phyloP scores from a whole-genome alignment of 257 asterid species.

The Avicennia marina region DNA sequence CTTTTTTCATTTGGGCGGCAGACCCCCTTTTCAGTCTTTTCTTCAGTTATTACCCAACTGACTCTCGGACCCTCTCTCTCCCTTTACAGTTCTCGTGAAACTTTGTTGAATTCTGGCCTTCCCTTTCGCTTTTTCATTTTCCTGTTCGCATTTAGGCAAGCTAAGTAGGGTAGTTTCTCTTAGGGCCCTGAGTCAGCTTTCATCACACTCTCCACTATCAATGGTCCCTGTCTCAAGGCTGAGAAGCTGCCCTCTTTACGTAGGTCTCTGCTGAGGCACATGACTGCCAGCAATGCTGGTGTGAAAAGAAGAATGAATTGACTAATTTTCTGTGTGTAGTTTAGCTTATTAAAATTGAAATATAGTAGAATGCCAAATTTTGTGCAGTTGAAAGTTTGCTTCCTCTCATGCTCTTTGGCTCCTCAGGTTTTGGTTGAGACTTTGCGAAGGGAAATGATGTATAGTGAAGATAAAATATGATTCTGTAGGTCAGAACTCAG shows the following conservation, averaged over 20 bases:
- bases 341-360: no score
- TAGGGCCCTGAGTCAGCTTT: slow-evolving; percentile 22
- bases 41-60: slow-evolving; percentile 13
- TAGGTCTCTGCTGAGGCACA: slow-evolving; percentile 17
- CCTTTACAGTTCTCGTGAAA: slow-evolving; percentile 12
- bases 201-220: slow-evolving; percentile 13
- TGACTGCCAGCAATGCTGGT: slow-evolving; percentile 12
- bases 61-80: neutral
- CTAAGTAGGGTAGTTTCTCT: slow-evolving; percentile 8
- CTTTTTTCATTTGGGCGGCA: slow-evolving; percentile 1
- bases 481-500: no score
- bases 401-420: no score
- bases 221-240: slow-evolving; percentile 18
- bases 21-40: slow-evolving; percentile 4
- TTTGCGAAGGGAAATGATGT: no score
- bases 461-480: no score
- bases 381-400: no score
- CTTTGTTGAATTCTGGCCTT: slow-evolving; percentile 12
- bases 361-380: no score
- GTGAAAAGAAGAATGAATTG: neutral
- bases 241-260: neutral
- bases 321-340: neutral
- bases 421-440: no score
- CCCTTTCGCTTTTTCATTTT: slow-evolving; percentile 9
- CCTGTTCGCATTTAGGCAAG: slow-evolving; percentile 12